Conservation (phyloP, 108 stramenopile genomes). For the Mediolabrus comicus region DNA sequence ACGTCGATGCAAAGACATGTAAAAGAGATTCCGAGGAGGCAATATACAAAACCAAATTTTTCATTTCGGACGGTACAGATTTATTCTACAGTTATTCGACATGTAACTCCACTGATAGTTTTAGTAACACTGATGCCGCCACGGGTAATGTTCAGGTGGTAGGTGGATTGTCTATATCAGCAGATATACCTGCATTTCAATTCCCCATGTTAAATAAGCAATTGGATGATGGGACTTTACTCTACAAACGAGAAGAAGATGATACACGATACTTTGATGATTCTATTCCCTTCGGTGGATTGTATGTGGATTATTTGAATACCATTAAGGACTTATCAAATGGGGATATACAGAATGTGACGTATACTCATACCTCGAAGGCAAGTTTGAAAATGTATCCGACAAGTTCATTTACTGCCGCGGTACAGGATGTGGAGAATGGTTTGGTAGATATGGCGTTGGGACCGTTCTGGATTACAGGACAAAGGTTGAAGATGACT, state of each 20-base stretch:
- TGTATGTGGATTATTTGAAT: constrained; percentile 8
- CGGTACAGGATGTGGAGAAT: constrained; percentile 18
- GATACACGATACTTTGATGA: constrained; percentile 6
- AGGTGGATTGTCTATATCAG: background rate
- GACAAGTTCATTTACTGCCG: background rate
- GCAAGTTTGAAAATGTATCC: background rate
- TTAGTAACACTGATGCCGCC: background rate
- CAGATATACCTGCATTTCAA: background rate
- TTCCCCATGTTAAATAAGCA: background rate
- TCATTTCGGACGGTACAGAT: background rate
- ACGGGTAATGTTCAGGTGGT: background rate
- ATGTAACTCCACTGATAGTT: constrained; percentile 15
- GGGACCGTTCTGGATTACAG: constrained; percentile 26
- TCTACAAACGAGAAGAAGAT: background rate
- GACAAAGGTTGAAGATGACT: constrained; percentile 6
- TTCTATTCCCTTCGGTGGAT: constrained; percentile 7
- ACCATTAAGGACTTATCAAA: background rate
- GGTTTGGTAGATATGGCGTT: constrained; percentile 23
- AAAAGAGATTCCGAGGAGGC: constrained; percentile 5
- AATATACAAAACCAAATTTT: constrained; percentile 3
- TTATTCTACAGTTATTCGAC: constrained; percentile 20
- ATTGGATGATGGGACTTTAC: background rate
- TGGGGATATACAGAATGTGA: constrained; percentile 17
- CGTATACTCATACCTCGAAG: constrained; percentile 16
- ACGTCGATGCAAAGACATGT: constrained; percentile 13